Evolutionary conservation across 768 basidiomycete genomes (phyloP).

Genomic region (Lactarius vividus): DNA sequence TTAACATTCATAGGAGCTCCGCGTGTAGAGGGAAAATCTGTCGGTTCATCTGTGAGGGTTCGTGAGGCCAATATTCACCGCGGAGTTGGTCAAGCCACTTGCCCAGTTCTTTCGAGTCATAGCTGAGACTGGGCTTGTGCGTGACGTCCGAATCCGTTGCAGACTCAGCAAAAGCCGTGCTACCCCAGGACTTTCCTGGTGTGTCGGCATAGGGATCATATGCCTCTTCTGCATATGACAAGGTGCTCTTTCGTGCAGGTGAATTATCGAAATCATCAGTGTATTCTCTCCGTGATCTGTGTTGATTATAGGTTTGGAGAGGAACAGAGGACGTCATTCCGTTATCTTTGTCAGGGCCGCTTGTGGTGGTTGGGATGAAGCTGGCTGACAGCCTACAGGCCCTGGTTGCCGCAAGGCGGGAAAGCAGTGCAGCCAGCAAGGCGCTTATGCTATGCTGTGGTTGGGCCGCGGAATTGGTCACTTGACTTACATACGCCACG

Average conservation of each 20-base stretch:
- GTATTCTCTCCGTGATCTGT: neutral
- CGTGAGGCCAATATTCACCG: neutral
- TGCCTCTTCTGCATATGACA: constrained; percentile 20
- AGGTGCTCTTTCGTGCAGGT: neutral
- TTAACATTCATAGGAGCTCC: neutral
- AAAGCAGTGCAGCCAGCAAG: constrained; percentile 11
- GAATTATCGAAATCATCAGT: neutral
- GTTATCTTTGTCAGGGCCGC: constrained; percentile 38
- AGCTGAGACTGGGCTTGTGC: constrained; percentile 15
- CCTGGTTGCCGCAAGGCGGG: neutral
- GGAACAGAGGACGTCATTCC: constrained; percentile 35
- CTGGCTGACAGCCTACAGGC: constrained; percentile 2
- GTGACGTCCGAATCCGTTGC: neutral
- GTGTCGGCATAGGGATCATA: constrained; percentile 21
- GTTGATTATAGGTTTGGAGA: constrained; percentile 5
- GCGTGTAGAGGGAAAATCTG: neutral
- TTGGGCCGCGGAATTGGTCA: neutral
- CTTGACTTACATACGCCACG: neutral
- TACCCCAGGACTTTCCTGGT: neutral
- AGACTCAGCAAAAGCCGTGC: neutral
- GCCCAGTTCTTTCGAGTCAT: constrained; percentile 11
- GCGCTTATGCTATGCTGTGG: neutral
- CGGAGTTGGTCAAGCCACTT: neutral
- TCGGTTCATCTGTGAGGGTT: constrained; percentile 4
- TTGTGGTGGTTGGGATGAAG: constrained; percentile 23